phyloP scores from a whole-genome alignment of 2,329 filamentous ascomycete genomes.

The Penicillium glabrum region DNA sequence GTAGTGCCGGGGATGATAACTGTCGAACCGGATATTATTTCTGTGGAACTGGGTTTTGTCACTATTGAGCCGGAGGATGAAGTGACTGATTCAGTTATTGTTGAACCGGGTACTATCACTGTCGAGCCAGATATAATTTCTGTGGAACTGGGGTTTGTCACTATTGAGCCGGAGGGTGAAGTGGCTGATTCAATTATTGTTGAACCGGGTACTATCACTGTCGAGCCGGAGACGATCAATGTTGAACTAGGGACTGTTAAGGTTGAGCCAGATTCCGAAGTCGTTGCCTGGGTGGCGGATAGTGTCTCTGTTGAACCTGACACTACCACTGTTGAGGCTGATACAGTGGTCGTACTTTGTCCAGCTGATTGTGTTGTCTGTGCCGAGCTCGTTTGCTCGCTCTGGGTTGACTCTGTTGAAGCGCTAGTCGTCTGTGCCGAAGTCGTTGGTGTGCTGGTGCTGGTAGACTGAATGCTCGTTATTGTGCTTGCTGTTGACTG shows the following conservation, averaged over 20 bases:
- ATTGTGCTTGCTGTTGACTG: background rate
- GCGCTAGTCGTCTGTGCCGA: background rate
- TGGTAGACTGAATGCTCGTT: background rate
- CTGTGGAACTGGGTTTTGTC: background rate
- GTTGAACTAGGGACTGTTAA: background rate
- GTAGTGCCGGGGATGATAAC: background rate
- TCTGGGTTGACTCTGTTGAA: background rate
- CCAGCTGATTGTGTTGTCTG: background rate
- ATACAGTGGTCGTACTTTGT: background rate
- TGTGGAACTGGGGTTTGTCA: background rate
- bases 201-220: background rate
- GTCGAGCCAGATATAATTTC: background rate
- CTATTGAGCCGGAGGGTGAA: background rate
- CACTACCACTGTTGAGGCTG: background rate
- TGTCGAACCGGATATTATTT: constrained; percentile 2
- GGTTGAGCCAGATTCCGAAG: background rate
- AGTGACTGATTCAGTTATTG: background rate
- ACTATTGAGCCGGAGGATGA: background rate
- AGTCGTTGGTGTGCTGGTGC: background rate
- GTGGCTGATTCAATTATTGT: background rate
- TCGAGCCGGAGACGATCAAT: background rate
- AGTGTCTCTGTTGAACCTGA: background rate
- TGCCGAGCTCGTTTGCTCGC: background rate
- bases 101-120: background rate
- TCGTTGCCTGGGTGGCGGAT: background rate